Conservation (phyloP, 495 filamentous ascomycete species). For the Hypoxylon perforatum region DNA sequence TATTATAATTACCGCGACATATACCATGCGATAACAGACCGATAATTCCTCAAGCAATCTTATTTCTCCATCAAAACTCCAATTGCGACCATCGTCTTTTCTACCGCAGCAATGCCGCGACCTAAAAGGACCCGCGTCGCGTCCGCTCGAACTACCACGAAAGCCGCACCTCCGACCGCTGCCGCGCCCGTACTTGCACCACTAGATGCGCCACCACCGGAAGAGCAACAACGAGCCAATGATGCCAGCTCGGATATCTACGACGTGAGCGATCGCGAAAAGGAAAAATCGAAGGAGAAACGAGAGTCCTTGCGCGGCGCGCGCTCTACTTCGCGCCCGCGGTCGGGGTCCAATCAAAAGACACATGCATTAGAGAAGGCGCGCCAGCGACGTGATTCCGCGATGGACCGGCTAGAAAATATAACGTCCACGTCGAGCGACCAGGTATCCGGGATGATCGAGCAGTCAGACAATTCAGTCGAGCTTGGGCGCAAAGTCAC, state of each 20-base stretch:
- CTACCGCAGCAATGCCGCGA: slow-evolving; percentile 51
- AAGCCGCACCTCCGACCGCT: slow-evolving; percentile 35
- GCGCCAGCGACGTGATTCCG: slow-evolving; percentile 50
- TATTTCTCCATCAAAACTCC: slow-evolving; percentile 1
- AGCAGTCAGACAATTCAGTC: slow-evolving; percentile 29
- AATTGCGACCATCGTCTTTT: not conserved
- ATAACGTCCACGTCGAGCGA: slow-evolving; percentile 50
- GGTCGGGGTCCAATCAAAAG: slow-evolving; percentile 43
- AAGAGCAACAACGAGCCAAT: slow-evolving; percentile 15
- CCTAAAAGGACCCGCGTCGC: slow-evolving; percentile 54
- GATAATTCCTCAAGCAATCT: not conserved
- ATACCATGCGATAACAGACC: not conserved
- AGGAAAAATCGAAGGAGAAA: slow-evolving; percentile 44
- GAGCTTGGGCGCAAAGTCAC: slow-evolving; percentile 47
- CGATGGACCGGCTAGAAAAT: slow-evolving; percentile 53
- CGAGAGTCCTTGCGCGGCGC: slow-evolving; percentile 37
- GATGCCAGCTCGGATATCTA: slow-evolving; percentile 52
- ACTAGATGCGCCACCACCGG: not conserved
- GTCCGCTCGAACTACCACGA: slow-evolving; percentile 44
- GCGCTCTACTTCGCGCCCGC: slow-evolving; percentile 12
- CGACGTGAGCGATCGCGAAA: slow-evolving; percentile 59
- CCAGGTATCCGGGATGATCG: slow-evolving; percentile 13
- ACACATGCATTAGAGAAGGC: slow-evolving; percentile 44
- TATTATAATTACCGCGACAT: not conserved
- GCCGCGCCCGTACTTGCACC: slow-evolving; percentile 1